Evolutionary conservation across 163 green algal species (phyloP), one percentile per base, ranked within the genome.

Genomic region (Volvox carteri): DNA sequence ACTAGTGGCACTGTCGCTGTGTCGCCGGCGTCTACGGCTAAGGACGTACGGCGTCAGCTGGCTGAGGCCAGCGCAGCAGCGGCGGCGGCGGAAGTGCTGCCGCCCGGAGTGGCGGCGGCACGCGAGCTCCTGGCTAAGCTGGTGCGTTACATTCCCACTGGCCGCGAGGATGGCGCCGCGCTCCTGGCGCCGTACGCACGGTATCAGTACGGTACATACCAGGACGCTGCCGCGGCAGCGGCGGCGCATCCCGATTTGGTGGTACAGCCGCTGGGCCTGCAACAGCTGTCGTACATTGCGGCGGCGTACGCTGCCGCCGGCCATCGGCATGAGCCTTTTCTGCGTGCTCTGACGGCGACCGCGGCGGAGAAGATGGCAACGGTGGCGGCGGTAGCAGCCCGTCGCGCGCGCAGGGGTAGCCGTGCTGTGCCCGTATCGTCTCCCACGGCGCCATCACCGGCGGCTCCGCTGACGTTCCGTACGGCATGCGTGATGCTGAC

Each of bases 401-500:
- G n/a, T n/a, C n/a, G n/a, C n/a, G n/a, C n/a, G n/a, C n/a, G n/a
- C n/a, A n/a, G n/a, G n/a, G n/a, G n/a, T n/a, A n/a, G n/a, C n/a
- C n/a, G n/a, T n/a, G n/a, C n/a, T 19, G 54, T 23, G 8, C 19
- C 35, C 8, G 52, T 41, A 6, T 28, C 78, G 50, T 25, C 58
- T 23, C 1, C 39, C 25, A 41, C 56, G 78, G 11, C 41, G 56
- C 39, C 39, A 33, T 58, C 37, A 6, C 16, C 70, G 37, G 48
- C 14, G 52, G 54, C 84, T 41, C 84, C 37, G 35, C 84, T 83
- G 84, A 89, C 50, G 0, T 89, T 89, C 52, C 68, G 70, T 35
- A 50, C 50, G 3, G 52, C 50, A 9, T 89, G 84, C 41, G n/a
- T 76, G 6, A 28, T 89, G 25, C 73, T 75, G 76, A 65, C 30